Conservation (phyloP, 208 protist species). For the Trypanosoma vivax region DNA sequence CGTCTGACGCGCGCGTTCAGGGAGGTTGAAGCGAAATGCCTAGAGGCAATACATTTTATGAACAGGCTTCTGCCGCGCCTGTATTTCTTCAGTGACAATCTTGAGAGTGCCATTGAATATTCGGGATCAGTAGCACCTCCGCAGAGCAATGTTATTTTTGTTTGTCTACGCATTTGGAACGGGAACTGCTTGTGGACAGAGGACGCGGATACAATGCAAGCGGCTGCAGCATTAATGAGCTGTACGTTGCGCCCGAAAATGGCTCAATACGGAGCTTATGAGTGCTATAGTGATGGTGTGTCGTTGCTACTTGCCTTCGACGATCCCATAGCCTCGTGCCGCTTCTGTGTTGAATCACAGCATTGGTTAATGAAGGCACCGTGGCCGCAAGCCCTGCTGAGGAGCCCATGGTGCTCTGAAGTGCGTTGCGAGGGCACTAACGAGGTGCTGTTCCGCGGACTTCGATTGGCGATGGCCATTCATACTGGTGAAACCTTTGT, state of each 20-base stretch:
- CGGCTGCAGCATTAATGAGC: constrained; percentile 55
- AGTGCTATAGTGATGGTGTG: constrained; percentile 78
- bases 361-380: constrained; percentile 69
- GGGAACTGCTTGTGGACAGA: constrained; percentile 57
- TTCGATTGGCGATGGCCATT: constrained; percentile 67
- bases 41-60: constrained; percentile 29
- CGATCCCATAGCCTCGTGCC: constrained; percentile 64
- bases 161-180: constrained; percentile 49
- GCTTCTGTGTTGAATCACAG: constrained; percentile 72
- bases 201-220: constrained; percentile 46
- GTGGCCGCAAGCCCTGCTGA: constrained; percentile 63
- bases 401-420: constrained; percentile 20
- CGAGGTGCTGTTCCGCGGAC: constrained; percentile 54
- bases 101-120: constrained; percentile 38
- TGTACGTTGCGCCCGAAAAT: constrained; percentile 71
- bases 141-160: constrained; percentile 60
- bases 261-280: constrained; percentile 72
- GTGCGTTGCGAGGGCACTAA: constrained; percentile 19
- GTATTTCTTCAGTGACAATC: constrained; percentile 81
- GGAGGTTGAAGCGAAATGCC: constrained; percentile 50
- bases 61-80: constrained; percentile 38
- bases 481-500: constrained; percentile 67
- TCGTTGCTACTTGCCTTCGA: constrained; percentile 77
- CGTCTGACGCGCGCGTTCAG: constrained; percentile 51
- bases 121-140: constrained; percentile 35